Evolutionary conservation across 371 early-diverging fungal species (phyloP), one percentile per base, ranked within the genome.

Genomic region (Furculomyces boomerangus): DNA sequence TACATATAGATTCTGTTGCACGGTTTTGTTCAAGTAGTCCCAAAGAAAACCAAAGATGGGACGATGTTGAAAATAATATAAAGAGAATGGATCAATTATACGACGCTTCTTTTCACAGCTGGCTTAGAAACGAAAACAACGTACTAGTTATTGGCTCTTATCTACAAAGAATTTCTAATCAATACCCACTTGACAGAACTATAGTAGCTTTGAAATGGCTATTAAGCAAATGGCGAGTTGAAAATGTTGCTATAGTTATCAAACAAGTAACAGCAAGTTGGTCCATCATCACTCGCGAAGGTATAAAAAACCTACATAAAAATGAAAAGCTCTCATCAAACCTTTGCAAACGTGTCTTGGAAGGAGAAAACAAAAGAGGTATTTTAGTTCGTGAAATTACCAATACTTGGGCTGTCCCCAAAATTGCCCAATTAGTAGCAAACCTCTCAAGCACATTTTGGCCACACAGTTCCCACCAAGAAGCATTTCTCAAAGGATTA

Each of bases 61-160:
- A 71, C 59, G 77, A 82, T 55, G 81, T 82, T 26, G 73, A 78
- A 50, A 62, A 67, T 26, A 81, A 77, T 54, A 74, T 82, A 29
- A 67, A 72, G 57, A 72, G 73, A 54, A 83, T 83, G 83, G 83
- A 83, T 61, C 69, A 71, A 50, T 68, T 74, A 3, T 83, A 81
- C 54, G 83, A 79, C 46, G 81, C 83, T 45, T 72, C 80, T 8
- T 83, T 83, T 65, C 73, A 79, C 65, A 68, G 74, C 31, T 83
- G 83, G 83, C 72, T 83, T 1, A 74, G 76, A 57, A 74, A 72
- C 54, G 83, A 83, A 64, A 81, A 79, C 48, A 83, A 83, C 57
- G 80, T 79, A 22, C 61, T 74, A 16, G 76, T 77, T 18, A 81
- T 77, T 1, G 73, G 80, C 10, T 69, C 73, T 50, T 81, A 81